Evolutionary conservation across 768 basidiomycete genomes (phyloP), one percentile per base, ranked within the genome.

Genomic region (Steccherinum ochraceum): DNA sequence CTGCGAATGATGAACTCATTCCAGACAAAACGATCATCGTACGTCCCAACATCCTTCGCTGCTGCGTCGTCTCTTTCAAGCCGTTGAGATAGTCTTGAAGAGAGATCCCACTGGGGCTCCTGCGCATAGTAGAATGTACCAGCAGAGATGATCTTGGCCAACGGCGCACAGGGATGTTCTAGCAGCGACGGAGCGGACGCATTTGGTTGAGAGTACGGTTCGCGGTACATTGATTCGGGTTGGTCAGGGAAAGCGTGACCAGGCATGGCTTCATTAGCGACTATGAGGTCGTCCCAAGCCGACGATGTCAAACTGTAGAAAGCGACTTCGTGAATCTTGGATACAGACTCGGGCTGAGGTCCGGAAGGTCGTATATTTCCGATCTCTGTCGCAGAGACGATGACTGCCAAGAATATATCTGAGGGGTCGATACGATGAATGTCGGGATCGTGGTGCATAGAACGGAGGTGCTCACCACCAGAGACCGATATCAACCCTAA

Each of bases 111-210:
- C 5, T 78, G 73, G 0, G 86, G 79, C 59, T 84, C 83, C 23
- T 84, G 62, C 1, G 96, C 85, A 61, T 89, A 96, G 68, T 97
- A 99, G 70, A 99, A 99, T 1, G 87, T 83, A 4, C 93, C 93
- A 20, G 87, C 87, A 24, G 90, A 87, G 3, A 99, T 71, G 50
- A 97, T 93, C 67, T 95, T 96, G 44, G 81, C 85, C 60, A 98
- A 78, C 0, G 92, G 87, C 54, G 81, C 66, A 65, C 94, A 97
- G 1, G 96, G 96, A 61, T 98, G 92, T 60, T 94, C 92, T 61
- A 85, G 83, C 21, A 85, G 72, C n/a, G 73, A 73, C 10, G 79
- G 59, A 35, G 69, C 60, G 13, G 72, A 63, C 25, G 73, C 58
- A 43, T 66, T 62, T 51, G 74, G 74, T 24, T 52, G 52, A 2